Conservation (phyloP, 306 rosid genomes). For the Sindora glabra region DNA sequence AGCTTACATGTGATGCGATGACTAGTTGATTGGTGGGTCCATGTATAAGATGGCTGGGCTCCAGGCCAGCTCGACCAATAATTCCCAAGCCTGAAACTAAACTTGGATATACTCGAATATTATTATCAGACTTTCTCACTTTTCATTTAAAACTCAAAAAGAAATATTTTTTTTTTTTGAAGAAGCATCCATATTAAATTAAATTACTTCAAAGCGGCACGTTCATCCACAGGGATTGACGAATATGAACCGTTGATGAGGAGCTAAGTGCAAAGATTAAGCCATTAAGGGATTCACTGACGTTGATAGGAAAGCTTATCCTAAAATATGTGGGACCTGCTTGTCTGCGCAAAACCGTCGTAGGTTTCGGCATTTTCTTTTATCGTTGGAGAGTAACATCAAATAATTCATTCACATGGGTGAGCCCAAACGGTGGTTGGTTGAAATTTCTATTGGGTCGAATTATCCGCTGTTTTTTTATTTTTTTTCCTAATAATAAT, state of each 20-base stretch:
- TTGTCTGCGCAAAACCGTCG: background rate
- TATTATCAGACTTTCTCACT: background rate
- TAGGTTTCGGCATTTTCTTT: constrained; percentile 25
- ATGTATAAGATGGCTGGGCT: background rate
- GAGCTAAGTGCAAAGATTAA: background rate
- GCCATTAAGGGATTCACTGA: background rate
- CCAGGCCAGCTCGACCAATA: constrained; percentile 19
- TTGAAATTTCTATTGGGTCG: background rate
- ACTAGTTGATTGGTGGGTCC: background rate
- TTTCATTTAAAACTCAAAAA: background rate
- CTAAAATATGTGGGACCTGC: background rate
- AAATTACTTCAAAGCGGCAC: background rate
- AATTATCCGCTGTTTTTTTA: background rate
- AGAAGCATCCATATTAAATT: background rate
- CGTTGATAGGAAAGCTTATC: background rate
- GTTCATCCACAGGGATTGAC: background rate
- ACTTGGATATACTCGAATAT: constrained; percentile 6
- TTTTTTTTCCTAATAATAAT: no score
- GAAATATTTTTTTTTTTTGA: background rate
- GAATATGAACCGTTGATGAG: background rate
- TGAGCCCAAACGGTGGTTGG: background rate
- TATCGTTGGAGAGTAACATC: background rate
- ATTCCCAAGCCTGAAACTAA: background rate
- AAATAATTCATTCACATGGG: background rate
- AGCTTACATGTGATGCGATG: background rate